Evolutionary conservation across 1,284 basidiomycete genomes (phyloP).

Genomic region (Trichosporon ovoides): DNA sequence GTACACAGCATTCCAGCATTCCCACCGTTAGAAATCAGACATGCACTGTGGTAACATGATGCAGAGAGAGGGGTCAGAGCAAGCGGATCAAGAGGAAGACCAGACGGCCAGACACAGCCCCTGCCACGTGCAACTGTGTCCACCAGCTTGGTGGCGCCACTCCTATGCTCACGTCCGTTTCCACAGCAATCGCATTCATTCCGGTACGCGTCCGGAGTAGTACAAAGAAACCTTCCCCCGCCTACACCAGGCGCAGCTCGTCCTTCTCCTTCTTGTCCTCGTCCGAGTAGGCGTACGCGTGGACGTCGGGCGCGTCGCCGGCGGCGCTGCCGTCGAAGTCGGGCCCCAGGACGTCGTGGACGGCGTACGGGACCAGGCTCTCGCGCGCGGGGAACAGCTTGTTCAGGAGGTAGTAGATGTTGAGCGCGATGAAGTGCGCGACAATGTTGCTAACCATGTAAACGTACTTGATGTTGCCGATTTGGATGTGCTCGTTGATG

Average conservation of each 20-base stretch:
- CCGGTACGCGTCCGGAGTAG: conserved; percentile 1
- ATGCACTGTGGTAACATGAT: background rate
- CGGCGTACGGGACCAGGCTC: conserved; percentile 6
- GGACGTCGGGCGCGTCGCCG: background rate
- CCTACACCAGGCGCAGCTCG: background rate
- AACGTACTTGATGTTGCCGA: conserved; percentile 41
- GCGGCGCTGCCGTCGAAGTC: too few species aligned
- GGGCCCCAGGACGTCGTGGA: conserved; percentile 14
- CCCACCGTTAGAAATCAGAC: too few species aligned
- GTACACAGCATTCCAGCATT: too few species aligned
- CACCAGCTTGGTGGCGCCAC: background rate
- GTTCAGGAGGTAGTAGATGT: conserved; percentile 13
- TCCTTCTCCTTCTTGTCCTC: conserved; percentile 2
- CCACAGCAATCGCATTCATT: too few species aligned
- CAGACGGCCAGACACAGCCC: too few species aligned
- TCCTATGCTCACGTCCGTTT: background rate
- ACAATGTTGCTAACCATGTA: conserved; percentile 22
- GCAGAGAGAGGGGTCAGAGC: too few species aligned
- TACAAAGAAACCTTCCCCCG: background rate
- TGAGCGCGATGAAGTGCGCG: conserved; percentile 9
- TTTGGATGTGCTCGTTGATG: conserved; percentile 33
- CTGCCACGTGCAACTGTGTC: background rate
- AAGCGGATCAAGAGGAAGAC: too few species aligned
- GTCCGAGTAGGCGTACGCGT: conserved; percentile 2
- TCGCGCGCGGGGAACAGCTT: conserved; percentile 13